Evolutionary conservation across 2,329 filamentous ascomycete species (phyloP), one percentile per base, ranked within the genome.

Genomic region (Xylariaceae sp.): DNA sequence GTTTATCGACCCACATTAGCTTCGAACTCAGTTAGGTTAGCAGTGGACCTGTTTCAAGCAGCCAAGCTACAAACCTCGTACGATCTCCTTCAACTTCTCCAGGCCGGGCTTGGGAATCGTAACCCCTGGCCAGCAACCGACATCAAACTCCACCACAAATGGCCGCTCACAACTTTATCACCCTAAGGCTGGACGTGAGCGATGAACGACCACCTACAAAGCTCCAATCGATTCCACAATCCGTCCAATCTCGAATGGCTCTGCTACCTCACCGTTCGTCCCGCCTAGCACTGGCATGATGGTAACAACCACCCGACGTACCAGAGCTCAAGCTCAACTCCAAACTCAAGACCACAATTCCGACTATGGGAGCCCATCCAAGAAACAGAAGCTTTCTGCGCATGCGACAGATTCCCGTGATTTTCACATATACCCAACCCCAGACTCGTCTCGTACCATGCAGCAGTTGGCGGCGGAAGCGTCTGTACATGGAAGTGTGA

Each of bases 301-400:
- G 48, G 62, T 64, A 61, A 60, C 52, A 44, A 50, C 32, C 32
- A 37, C 51, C 20, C 57, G 50, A 57, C 61, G 51, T 49, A 51
- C 44, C 48, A 54, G 23, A 26, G 46, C 37, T 48, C 46, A 47
- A 20, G 29, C 18, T 54, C 45, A 37, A 54, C 40, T 40, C 37
- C 49, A 29, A 50, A 20, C 29, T 44, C 23, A 50, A 32, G 37
- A 52, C 19, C 47, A 49, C n/a, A 29, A 48, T 48, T 20, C 43
- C 37, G 44, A 57, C 21, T 16, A 45, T 7, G 60, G 65, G 45
- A 66, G 61, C 43, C 63, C 63, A 16, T 37, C 37, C 23, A 67
- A 67, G 46, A 61, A 49, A 56, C 64, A 47, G 26, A 65, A 60
- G 41, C 50, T 56, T 14, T 49, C 48, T 40, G 61, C 57, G 19